These are phyloP conservation scores for Yamadazyma dushanensis DNA, from an alignment of 1,139 yeast genomes.

Conservation along the genomic window DNA sequence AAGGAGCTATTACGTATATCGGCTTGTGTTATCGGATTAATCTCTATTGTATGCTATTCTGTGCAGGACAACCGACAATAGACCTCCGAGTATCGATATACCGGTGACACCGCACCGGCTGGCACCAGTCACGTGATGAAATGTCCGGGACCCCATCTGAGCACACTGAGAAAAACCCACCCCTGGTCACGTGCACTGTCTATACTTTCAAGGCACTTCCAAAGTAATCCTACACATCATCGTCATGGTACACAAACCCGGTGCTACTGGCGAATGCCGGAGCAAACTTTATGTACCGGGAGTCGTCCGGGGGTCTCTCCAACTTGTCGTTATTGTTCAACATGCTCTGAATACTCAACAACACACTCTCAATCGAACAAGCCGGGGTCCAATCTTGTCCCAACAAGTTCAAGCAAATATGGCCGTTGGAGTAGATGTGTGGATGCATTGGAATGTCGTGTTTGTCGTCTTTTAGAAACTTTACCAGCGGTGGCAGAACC, in stretches of 20 bases:
- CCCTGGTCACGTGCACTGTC: neutral
- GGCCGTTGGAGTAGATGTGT: slow-evolving; percentile 73
- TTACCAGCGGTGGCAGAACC: slow-evolving; percentile 61
- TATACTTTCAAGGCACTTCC: neutral
- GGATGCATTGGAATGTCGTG: slow-evolving; percentile 62
- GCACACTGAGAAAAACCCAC: too few species aligned
- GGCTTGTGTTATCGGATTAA: slow-evolving; percentile 3
- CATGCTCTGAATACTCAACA: slow-evolving; percentile 67
- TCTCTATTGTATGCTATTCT: slow-evolving; percentile 4
- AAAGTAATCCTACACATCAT: slow-evolving; percentile 24
- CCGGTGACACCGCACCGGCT: neutral
- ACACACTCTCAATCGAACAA: slow-evolving; percentile 53
- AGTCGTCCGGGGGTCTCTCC: slow-evolving; percentile 59
- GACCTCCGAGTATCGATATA: neutral
- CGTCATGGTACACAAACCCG: slow-evolving; percentile 58
- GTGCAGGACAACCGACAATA: slow-evolving; percentile 4
- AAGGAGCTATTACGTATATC: neutral
- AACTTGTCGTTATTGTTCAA: slow-evolving; percentile 46
- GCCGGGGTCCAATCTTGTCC: slow-evolving; percentile 78
- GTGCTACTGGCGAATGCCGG: slow-evolving; percentile 58
- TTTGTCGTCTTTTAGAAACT: slow-evolving; percentile 39
- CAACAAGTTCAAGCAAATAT: slow-evolving; percentile 62
- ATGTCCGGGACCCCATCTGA: too few species aligned
- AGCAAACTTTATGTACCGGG: slow-evolving; percentile 47
- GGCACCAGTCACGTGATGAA: slow-evolving; percentile 1